Percentiles rank a stretch among this genome's conserved stretches.
Evolutionary conservation across 129 eudicot species (phyloP).

Genomic region (Solidago caesia): DNA sequence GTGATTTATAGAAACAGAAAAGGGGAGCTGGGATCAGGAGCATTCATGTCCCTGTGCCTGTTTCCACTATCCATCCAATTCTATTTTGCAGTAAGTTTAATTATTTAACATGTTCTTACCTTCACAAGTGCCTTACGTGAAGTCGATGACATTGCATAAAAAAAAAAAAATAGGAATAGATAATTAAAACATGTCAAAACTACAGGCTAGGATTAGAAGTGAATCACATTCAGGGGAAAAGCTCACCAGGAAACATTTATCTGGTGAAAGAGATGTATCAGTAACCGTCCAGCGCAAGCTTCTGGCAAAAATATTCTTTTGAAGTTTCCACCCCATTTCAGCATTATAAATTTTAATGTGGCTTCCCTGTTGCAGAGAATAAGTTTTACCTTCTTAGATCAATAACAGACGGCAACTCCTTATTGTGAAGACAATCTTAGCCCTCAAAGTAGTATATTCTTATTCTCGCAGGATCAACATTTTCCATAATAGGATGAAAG

Average conservation of each 20-base stretch:
- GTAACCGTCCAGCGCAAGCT: conserved; percentile 95
- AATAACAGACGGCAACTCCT: conserved; percentile 5
- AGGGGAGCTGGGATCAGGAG: not conserved
- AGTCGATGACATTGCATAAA: not conserved
- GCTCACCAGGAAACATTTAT: conserved; percentile 72
- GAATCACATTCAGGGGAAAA: conserved; percentile 1
- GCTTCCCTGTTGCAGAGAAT: conserved; percentile 64
- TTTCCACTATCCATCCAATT: not conserved
- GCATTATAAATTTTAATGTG: conserved; percentile 78
- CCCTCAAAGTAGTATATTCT: not conserved
- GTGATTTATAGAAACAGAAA: not conserved
- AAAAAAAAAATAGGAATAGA: not conserved
- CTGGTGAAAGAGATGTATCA: conserved; percentile 92
- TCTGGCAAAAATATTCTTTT: conserved; percentile 71
- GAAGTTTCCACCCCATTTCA: conserved; percentile 89
- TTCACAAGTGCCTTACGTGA: not conserved
- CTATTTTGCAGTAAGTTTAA: not conserved
- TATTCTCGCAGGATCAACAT: not conserved
- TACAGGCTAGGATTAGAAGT: conserved; percentile 6
- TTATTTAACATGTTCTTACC: too few relatives aligned
- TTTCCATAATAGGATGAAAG: not conserved
- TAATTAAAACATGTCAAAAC: not conserved
- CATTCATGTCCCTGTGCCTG: not conserved
- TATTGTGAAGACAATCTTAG: not conserved
- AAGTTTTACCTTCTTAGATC: not conserved